A percentile compares a stretch with the other conserved stretches of the same genome.
phyloP scores from a whole-genome alignment of 257 asterid species.

The Lavandula angustifolia region DNA sequence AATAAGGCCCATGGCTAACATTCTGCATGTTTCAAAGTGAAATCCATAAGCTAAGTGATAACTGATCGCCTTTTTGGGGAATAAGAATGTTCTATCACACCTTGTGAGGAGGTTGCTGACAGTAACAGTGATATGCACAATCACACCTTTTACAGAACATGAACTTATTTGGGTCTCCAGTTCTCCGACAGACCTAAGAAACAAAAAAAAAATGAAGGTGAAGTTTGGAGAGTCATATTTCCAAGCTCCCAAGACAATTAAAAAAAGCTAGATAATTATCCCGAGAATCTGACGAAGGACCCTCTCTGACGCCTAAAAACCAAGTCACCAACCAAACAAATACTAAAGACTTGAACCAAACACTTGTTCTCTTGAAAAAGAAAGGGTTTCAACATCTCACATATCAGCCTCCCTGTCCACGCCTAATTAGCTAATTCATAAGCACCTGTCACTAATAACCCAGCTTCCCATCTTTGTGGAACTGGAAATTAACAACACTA shows the following conservation, averaged over 20 bases:
- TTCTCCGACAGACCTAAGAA: conserved; percentile 74
- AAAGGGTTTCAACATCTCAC: background rate
- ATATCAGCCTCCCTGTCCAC: conserved; percentile 10
- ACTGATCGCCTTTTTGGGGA: conserved; percentile 9
- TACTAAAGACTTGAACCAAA: background rate
- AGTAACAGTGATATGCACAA: conserved; percentile 88
- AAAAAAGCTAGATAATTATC: conserved; percentile 20
- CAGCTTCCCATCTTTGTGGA: conserved; percentile 7
- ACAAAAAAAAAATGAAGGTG: conserved; percentile 18
- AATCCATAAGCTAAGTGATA: conserved; percentile 29
- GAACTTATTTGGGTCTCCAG: conserved; percentile 93
- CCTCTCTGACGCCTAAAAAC: background rate
- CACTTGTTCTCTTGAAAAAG: background rate
- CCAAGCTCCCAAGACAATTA: conserved; percentile 21
- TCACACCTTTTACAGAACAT: conserved; percentile 99
- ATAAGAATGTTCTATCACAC: conserved; percentile 40
- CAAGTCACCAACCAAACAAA: background rate
- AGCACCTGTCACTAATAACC: conserved; percentile 8
- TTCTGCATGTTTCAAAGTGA: conserved; percentile 57
- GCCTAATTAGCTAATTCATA: conserved; percentile 9
- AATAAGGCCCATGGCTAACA: conserved; percentile 85
- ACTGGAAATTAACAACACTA: background rate
- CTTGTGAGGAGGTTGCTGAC: conserved; percentile 99
- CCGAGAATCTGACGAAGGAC: conserved; percentile 14
- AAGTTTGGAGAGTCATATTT: conserved; percentile 13